Percentiles rank a stretch among this genome's conserved stretches.
Conservation (phyloP, 306 rosid genomes). For the Cicer bijugum region DNA sequence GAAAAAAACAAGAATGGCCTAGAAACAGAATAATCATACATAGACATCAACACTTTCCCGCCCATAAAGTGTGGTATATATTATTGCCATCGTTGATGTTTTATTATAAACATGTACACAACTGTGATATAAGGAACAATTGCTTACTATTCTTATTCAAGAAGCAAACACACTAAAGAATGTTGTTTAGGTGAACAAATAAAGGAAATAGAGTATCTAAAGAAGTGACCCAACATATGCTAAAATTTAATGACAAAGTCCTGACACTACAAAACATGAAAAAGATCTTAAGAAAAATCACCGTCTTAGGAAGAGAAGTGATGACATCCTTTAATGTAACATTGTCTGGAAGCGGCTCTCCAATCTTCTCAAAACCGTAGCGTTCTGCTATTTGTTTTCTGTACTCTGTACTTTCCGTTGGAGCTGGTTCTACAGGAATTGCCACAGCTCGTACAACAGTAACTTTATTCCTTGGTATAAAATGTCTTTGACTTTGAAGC, state of each 20-base stretch:
- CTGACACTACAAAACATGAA: slow-evolving; percentile 22
- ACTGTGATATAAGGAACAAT: slow-evolving; percentile 28
- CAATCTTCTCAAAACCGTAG: slow-evolving; percentile 82
- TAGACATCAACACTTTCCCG: background rate
- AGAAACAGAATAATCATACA: slow-evolving; percentile 16
- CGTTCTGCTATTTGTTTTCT: slow-evolving; percentile 73
- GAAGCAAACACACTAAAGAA: slow-evolving; percentile 16
- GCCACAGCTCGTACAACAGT: slow-evolving; percentile 69
- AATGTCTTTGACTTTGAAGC: slow-evolving; percentile 45
- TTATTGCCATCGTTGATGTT: slow-evolving; percentile 9
- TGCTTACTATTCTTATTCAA: slow-evolving; percentile 14
- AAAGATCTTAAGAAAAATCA: slow-evolving; percentile 38
- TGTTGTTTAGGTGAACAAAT: slow-evolving; percentile 24
- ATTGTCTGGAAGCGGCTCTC: slow-evolving; percentile 76
- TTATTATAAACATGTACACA: background rate
- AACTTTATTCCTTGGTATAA: slow-evolving; percentile 50
- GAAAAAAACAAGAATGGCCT: background rate
- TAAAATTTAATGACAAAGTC: slow-evolving; percentile 17
- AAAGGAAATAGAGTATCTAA: slow-evolving; percentile 16
- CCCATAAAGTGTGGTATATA: slow-evolving; percentile 26
- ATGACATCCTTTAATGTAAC: slow-evolving; percentile 74
- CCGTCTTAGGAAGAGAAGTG: slow-evolving; percentile 88
- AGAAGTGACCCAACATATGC: slow-evolving; percentile 15
- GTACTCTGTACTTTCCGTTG: slow-evolving; percentile 60
- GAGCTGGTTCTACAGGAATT: slow-evolving; percentile 65